Base-by-base conservation (phyloP, 1,139 yeast species). In the Nakaseomyces glabratus region DNA sequence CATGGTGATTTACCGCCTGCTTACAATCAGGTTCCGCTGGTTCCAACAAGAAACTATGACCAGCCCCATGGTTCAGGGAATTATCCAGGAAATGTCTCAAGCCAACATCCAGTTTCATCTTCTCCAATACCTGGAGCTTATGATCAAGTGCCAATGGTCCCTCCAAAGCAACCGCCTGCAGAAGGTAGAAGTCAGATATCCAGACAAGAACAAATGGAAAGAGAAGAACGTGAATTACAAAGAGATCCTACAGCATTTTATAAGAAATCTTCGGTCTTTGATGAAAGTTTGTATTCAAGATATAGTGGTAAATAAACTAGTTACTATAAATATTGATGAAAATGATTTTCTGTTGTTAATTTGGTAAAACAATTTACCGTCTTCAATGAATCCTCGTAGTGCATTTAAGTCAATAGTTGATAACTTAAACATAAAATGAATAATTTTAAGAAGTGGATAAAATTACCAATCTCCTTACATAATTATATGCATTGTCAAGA, bases 201-300 rank as follows among this genome's bases (percentile, higher is more conserved):
- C 21, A 32, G 35, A 20, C 23, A 34, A 12, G 35, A 36, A 26
- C 39, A 40, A 22, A 33, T 37, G 28, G 46, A 46, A 23, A 35
- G 34, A 9, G 55, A 52, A 28, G 51, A 49, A 21, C 45, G 43
- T 15, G 52, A 48, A 29, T 20, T 46, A 9, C 49, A 46, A 25
- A 42, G 42, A 28, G 52, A 54, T 22, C 60, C 60, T 14, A 56
- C 57, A 2, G 45, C 59, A 2, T 63, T 66, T 34, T 66, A 68
- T 40, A 60, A 59, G 35, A 63, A 62, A 6, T 71, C 71, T 1
- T 64, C 71, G 3, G 69, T 63, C 3, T 68, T 63, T 45, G 65
- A 65, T 47, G 65, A 68, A 6, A 53, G 62, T 26, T 46, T 68
- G 52, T 67, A 68, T 39, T 59, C 67, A 10, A 60, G 56, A 39